These are phyloP conservation scores for Talaromyces sp. DNA, from an alignment of 2,329 filamentous ascomycete genomes.

Conservation along the genomic window DNA sequence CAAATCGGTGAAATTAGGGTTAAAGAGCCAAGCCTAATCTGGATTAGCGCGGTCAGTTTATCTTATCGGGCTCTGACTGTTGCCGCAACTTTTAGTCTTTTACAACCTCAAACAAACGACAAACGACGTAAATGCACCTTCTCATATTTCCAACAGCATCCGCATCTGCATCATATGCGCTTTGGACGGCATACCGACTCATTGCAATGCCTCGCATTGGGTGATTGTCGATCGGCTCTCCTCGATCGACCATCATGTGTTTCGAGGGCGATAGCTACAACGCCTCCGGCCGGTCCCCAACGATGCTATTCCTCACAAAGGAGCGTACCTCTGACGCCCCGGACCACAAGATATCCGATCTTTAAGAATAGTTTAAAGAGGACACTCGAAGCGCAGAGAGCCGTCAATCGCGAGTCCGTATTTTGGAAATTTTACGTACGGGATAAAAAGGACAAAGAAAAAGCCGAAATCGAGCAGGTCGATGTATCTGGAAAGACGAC, in stretches of 20 bases:
- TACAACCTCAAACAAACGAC: neutral
- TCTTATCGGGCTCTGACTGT: neutral
- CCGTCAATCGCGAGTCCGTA: constrained; percentile 35
- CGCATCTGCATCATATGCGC: constrained; percentile 11
- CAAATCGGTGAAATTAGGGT: too few species aligned
- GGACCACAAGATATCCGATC: constrained; percentile 25
- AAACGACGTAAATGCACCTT: neutral
- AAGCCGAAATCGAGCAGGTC: neutral
- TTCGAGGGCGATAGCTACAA: neutral
- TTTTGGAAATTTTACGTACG: constrained; percentile 31
- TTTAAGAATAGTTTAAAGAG: constrained; percentile 34
- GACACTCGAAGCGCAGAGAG: constrained; percentile 43
- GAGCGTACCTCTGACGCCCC: neutral
- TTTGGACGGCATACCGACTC: constrained; percentile 5
- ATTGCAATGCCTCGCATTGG: constrained; percentile 17
- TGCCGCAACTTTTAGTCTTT: neutral
- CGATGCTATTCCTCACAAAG: neutral
- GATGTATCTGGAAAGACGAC: neutral
- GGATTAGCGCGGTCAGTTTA: neutral
- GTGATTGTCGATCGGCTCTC: constrained; percentile 4
- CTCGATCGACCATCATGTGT: neutral
- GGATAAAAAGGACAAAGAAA: neutral
- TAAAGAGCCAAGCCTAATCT: too few species aligned
- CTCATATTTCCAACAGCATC: neutral
- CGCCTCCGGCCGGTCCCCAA: neutral